Evolutionary conservation across 352 stramenopile species (phyloP).

Genomic region (Saprolegnia parasitica): DNA sequence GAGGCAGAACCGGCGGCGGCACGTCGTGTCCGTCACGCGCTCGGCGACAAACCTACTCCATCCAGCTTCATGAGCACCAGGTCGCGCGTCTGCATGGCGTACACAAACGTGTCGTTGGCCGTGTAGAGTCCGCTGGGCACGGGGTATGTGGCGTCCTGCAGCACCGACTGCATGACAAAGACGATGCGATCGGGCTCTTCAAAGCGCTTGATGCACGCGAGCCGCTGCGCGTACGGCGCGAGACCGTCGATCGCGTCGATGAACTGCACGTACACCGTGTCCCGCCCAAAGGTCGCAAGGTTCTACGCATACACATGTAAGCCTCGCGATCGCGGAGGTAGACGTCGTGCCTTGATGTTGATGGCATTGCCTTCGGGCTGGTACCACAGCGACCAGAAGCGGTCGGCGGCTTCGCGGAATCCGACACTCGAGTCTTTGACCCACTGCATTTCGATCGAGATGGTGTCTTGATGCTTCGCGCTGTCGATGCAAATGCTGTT

Average conservation of each 20-base stretch:
- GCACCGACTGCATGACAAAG: background rate
- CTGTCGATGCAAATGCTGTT: background rate
- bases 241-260: background rate
- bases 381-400: slow-evolving; percentile 4
- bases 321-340: background rate
- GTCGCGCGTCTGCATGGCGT: background rate
- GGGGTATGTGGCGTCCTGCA: background rate
- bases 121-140: background rate
- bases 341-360: background rate
- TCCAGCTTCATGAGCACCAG: too few relatives aligned
- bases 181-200: background rate
- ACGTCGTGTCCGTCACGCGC: background rate
- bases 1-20: background rate
- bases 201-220: background rate
- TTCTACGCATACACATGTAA: background rate
- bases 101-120: background rate
- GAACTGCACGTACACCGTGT: background rate
- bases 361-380: background rate
- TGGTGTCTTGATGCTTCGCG: background rate
- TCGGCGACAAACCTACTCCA: background rate
- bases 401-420: background rate
- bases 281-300: background rate
- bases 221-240: background rate
- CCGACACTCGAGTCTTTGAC: background rate
- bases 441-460: slow-evolving; percentile 3